Evolutionary conservation across 306 rosid species (phyloP).

Genomic region (Castanopsis chinensis): DNA sequence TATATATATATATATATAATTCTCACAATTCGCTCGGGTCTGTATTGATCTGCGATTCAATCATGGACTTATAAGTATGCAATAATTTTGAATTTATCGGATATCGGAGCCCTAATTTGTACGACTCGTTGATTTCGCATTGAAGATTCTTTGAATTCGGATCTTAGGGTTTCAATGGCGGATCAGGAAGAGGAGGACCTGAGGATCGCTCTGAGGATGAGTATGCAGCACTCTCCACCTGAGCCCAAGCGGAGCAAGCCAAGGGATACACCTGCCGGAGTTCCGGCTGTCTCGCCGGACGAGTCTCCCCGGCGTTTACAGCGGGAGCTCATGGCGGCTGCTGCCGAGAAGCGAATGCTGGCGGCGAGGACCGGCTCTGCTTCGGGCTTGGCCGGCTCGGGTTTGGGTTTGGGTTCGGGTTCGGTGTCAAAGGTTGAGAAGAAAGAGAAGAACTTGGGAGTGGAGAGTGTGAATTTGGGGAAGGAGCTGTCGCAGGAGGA

Average conservation of each 20-base stretch:
- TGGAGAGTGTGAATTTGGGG: conserved; percentile 49
- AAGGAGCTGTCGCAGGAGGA: conserved; percentile 53
- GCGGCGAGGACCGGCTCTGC: conserved; percentile 20
- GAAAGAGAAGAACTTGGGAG: conserved; percentile 36
- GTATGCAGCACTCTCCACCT: conserved; percentile 81
- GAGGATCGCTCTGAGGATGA: conserved; percentile 79
- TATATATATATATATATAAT: not conserved
- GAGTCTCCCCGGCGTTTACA: conserved; percentile 66
- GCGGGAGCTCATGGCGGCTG: conserved; percentile 93
- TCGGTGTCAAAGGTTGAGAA: conserved; percentile 29
- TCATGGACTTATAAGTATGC: not conserved
- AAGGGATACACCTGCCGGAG: conserved; percentile 48
- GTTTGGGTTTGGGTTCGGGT: not conserved
- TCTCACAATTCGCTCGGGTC: not conserved
- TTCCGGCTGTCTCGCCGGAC: conserved; percentile 41
- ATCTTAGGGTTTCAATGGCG: conserved; percentile 65
- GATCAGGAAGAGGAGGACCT: conserved; percentile 93
- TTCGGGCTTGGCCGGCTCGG: conserved; percentile 11
- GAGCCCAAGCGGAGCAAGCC: conserved; percentile 94
- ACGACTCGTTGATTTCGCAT: not conserved
- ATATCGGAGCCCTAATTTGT: conserved; percentile 39
- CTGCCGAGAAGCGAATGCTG: conserved; percentile 87
- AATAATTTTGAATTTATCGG: conserved; percentile 11
- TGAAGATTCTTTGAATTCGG: conserved; percentile 30
- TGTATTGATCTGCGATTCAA: conserved; percentile 11